Conservation (phyloP, 2,329 filamentous ascomycete genomes). For the Penicillium italicum region DNA sequence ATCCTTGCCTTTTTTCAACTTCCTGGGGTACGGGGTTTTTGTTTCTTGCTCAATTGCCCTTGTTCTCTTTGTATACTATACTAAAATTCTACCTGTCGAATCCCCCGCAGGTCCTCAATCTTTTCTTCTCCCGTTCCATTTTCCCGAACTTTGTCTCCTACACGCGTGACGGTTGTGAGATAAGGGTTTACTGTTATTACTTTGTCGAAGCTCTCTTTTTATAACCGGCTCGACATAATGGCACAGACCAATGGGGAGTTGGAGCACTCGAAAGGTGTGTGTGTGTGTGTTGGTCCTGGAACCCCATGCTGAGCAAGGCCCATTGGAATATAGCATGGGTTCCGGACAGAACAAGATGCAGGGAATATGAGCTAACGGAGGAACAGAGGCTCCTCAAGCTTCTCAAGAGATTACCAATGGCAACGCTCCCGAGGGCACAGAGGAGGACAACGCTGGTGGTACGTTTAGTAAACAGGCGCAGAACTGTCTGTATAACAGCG, state of each 20-base stretch:
- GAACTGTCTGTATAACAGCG: neutral
- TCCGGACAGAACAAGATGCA: constrained; percentile 1
- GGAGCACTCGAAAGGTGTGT: constrained; percentile 41
- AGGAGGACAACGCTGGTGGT: constrained; percentile 39
- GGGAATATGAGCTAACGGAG: constrained; percentile 10
- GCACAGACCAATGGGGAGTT: constrained; percentile 39
- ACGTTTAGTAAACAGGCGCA: constrained; percentile 15
- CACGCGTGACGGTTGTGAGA: constrained; percentile 18
- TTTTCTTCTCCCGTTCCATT: constrained; percentile 15
- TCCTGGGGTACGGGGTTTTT: constrained; percentile 36
- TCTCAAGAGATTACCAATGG: constrained; percentile 35
- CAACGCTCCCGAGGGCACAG: constrained; percentile 32
- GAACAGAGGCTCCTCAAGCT: constrained; percentile 31
- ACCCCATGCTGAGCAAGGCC: constrained; percentile 7
- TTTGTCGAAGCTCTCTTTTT: constrained; percentile 16
- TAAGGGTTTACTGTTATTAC: constrained; percentile 19
- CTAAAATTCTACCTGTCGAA: constrained; percentile 18
- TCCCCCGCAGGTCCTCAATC: constrained; percentile 19
- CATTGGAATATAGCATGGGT: constrained; percentile 8
- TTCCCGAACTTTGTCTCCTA: constrained; percentile 15
- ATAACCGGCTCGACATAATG: constrained; percentile 31
- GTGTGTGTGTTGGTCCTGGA: constrained; percentile 20
- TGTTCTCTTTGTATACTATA: constrained; percentile 32
- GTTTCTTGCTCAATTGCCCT: constrained; percentile 32
- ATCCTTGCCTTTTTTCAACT: constrained; percentile 22